These are phyloP conservation scores for Hygrophoropsis aurantiaca DNA, from an alignment of 768 basidiomycete species.

Conservation along the genomic window DNA sequence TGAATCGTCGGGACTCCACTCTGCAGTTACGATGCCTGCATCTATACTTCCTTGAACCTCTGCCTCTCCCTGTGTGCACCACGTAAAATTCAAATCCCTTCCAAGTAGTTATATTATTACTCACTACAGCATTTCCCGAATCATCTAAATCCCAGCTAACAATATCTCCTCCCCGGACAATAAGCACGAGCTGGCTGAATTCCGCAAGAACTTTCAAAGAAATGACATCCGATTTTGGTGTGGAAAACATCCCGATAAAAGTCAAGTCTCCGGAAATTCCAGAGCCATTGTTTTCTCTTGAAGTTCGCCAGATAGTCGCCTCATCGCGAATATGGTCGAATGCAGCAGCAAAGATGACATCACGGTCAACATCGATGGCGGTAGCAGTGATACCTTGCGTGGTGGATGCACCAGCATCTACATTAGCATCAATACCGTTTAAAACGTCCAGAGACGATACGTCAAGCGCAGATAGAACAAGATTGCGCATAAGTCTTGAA, in stretches of 20 bases:
- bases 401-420: slow-evolving; percentile 11
- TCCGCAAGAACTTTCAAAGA: slow-evolving; percentile 74
- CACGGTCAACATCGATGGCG: slow-evolving; percentile 65
- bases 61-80: slow-evolving; percentile 25
- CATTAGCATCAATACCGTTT: slow-evolving; percentile 7
- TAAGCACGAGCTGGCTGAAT: slow-evolving; percentile 58
- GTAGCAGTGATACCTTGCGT: slow-evolving; percentile 39
- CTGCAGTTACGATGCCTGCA: slow-evolving; percentile 74
- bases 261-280: slow-evolving; percentile 14
- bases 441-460: slow-evolving; percentile 13
- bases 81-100: background rate
- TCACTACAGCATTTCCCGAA: slow-evolving; percentile 40
- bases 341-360: slow-evolving; percentile 50
- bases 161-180: slow-evolving; percentile 83
- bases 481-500: slow-evolving; percentile 51
- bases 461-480: slow-evolving; percentile 40
- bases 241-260: slow-evolving; percentile 23
- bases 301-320: slow-evolving; percentile 56
- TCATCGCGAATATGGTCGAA: slow-evolving; percentile 60
- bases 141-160: slow-evolving; percentile 60
- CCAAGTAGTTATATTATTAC: slow-evolving; percentile 11
- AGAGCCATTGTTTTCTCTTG: background rate
- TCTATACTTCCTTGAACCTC: slow-evolving; percentile 90
- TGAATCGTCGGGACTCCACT: slow-evolving; percentile 92
- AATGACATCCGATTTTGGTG: slow-evolving; percentile 45